Evolutionary conservation across 2,329 filamentous ascomycete species (phyloP), one percentile per base, ranked within the genome.

Genomic region (Triangularia verruculosa): DNA sequence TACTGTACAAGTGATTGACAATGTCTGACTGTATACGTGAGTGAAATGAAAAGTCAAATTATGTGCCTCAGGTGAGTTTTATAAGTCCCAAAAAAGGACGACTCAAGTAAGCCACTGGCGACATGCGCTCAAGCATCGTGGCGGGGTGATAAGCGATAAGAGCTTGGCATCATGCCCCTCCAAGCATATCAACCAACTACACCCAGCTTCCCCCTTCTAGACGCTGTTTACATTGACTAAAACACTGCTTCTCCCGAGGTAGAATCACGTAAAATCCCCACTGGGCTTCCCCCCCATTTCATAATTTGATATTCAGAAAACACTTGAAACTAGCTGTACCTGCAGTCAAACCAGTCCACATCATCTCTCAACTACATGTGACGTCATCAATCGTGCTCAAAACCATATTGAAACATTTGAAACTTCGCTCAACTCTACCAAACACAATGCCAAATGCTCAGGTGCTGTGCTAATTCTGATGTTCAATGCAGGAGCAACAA

Each of bases 121-220:
- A 30, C 30, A 30, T 34, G 56, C 13, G 32, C 32, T 20, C n/a
- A 47, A 47, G 39, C 39, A 20, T 17, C n/a, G 39, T 20, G 30
- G 56, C 54, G 54, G 30, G 56, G 17, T 47, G 56, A 58, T 58
- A 58, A 58, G 56, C 56, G 56, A 58, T 58, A 58, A 58, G 56
- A 58, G 56, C 56, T 58, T 58, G 56, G 56, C 56, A 34, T 12
- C 27, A 7, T 32, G 20, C 32, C 32, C 39, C 39, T 47, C 39
- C 39, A n/a, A n/a, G n/a, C n/a, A 47, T 47, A 20, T 20, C 15
- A 3, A n/a, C n/a, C 20, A 47, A 17, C 5, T 28, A 28, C 39
- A 47, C 9, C 39, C 39, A 47, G 17, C 17, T 20, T 47, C n/a
- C 6, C 3, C 20, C 3, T 47, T 47, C 39, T 7, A 20, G 17